Evolutionary conservation across 2,329 filamentous ascomycete species (phyloP).

Genomic region (Cryphonectria carpinicola): DNA sequence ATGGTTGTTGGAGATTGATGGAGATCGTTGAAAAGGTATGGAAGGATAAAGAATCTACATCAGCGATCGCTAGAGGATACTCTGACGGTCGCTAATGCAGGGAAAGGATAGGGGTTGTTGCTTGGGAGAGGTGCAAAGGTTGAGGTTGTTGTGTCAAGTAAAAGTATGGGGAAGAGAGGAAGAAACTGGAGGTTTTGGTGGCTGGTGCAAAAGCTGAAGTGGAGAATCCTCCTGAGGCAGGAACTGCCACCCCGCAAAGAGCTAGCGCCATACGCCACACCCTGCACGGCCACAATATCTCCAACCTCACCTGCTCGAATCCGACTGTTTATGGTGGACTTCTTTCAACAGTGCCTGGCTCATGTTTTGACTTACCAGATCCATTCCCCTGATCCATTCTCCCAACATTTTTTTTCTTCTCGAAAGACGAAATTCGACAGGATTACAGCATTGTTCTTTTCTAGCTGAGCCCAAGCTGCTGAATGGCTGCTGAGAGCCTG

Average conservation of each 20-base stretch:
- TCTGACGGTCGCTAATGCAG: background rate
- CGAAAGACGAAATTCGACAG: too few species aligned
- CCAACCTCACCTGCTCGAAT: background rate
- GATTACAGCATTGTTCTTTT: background rate
- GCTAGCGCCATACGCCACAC: slow-evolving; percentile 12
- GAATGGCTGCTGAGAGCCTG: background rate
- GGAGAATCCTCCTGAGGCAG: background rate
- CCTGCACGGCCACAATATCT: slow-evolving; percentile 1
- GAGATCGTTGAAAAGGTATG: slow-evolving; percentile 5
- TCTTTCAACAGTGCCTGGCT: background rate
- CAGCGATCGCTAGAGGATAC: slow-evolving; percentile 14
- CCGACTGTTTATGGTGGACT: background rate
- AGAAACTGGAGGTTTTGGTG: slow-evolving; percentile 17
- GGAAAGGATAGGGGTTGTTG: slow-evolving; percentile 2
- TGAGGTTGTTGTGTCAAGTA: background rate
- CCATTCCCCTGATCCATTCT: background rate
- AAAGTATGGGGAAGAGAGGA: background rate
- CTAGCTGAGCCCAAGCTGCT: background rate
- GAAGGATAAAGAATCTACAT: slow-evolving; percentile 16
- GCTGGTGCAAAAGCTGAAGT: slow-evolving; percentile 15
- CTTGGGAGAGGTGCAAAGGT: background rate
- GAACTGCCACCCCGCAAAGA: slow-evolving; percentile 6
- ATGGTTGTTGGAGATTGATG: slow-evolving; percentile 4
- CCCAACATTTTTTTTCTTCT: too few species aligned
- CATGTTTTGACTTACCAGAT: background rate